These are phyloP conservation scores for Nitzschia putrida DNA, from an alignment of 108 stramenopile species.

Conservation along the genomic window DNA sequence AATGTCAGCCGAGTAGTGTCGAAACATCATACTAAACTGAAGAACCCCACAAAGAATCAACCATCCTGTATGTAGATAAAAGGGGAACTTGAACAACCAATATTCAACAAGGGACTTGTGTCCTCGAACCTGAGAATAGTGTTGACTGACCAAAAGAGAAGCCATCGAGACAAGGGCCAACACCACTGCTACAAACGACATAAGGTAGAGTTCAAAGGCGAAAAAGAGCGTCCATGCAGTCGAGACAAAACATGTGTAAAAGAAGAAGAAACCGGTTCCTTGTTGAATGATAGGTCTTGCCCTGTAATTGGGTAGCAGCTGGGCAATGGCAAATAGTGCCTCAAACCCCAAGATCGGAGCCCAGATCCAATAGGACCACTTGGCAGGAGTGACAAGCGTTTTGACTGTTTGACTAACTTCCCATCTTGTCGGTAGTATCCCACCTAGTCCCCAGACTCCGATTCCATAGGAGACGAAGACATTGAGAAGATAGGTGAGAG, in stretches of 20 bases:
- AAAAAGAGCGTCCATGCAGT: constrained; percentile 62
- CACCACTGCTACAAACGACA: constrained; percentile 50
- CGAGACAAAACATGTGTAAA: constrained; percentile 54
- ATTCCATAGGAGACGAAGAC: constrained; percentile 56
- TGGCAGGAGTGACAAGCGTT: constrained; percentile 59
- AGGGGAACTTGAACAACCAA: constrained; percentile 60
- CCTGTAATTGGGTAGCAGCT: constrained; percentile 52
- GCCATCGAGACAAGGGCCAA: constrained; percentile 37
- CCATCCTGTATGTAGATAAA: constrained; percentile 63
- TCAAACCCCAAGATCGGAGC: constrained; percentile 49
- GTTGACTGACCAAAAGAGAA: constrained; percentile 45
- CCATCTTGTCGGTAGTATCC: constrained; percentile 41
- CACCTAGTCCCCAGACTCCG: constrained; percentile 54
- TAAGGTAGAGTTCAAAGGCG: constrained; percentile 47
- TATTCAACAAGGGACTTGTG: constrained; percentile 45
- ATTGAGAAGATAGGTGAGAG: constrained; percentile 42
- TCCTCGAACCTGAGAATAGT: constrained; percentile 27
- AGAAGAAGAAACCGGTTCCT: constrained; percentile 53
- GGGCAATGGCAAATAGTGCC: constrained; percentile 49
- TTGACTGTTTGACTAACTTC: constrained; percentile 39
- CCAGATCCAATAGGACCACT: constrained; percentile 56
- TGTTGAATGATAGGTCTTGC: constrained; percentile 52
- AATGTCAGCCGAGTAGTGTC: constrained; percentile 22
- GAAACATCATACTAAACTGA: constrained; percentile 46
- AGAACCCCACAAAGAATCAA: constrained; percentile 42